Percentiles rank a stretch among this genome's conserved stretches.
Evolutionary conservation across 2,329 filamentous ascomycete genomes (phyloP).

Genomic region (Cladosporium colombiae): DNA sequence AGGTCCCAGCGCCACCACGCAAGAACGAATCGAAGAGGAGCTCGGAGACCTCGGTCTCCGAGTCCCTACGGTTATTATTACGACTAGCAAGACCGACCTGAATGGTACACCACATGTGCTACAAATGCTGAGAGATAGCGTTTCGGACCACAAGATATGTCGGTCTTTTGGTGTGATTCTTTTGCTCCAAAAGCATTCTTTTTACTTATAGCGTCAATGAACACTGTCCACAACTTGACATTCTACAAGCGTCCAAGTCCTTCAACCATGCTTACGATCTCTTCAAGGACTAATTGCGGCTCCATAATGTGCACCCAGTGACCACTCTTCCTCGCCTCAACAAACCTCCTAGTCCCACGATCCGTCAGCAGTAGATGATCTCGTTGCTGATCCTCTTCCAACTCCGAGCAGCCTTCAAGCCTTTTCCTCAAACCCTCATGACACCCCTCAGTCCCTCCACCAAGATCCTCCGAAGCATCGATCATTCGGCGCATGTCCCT

Average conservation of each 20-base stretch:
- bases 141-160: too few relatives aligned
- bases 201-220: too few relatives aligned
- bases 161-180: too few relatives aligned
- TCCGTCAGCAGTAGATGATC: neutral
- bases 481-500: neutral
- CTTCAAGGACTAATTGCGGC: neutral
- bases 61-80: too few relatives aligned
- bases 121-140: too few relatives aligned
- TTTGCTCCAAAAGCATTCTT: too few relatives aligned
- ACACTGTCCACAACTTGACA: neutral
- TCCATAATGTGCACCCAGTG: neutral
- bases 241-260: too few relatives aligned
- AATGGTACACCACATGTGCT: too few relatives aligned
- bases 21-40: neutral
- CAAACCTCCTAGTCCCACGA: neutral
- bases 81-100: too few relatives aligned
- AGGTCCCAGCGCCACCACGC: neutral
- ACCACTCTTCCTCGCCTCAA: slow-evolving; percentile 2
- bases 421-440: neutral
- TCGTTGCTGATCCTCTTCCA: neutral
- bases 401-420: neutral
- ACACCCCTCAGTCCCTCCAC: neutral
- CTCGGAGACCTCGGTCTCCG: too few relatives aligned
- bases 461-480: neutral
- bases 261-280: neutral